phyloP scores from a whole-genome alignment of 2,329 filamentous ascomycete species.

The Catunica adiposa region DNA sequence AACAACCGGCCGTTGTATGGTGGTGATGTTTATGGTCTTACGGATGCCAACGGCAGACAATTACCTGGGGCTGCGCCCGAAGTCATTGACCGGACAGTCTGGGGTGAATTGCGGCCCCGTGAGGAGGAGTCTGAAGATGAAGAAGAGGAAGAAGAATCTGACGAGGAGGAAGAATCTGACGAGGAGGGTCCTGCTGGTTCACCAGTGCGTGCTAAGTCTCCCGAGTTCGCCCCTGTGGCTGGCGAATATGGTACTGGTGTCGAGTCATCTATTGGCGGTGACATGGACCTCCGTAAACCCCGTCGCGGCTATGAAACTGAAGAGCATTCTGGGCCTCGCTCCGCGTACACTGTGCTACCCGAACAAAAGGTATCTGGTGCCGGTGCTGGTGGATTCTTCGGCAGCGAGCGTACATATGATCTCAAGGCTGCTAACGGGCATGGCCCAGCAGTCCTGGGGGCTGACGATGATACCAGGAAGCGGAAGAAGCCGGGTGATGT shows the following conservation, averaged over 20 bases:
- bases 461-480: conserved; percentile 61
- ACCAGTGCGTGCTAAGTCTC: conserved; percentile 62
- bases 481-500: conserved; percentile 94
- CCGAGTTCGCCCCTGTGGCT: conserved; percentile 27
- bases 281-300: conserved; percentile 77
- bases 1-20: conserved; percentile 82
- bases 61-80: conserved; percentile 42
- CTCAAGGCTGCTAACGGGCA: conserved; percentile 36
- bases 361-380: conserved; percentile 30
- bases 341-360: conserved; percentile 76
- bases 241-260: conserved; percentile 57
- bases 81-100: conserved; percentile 70
- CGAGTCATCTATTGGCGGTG: conserved; percentile 62
- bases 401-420: conserved; percentile 86
- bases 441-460: conserved; percentile 58
- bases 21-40: conserved; percentile 82
- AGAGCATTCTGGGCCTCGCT: conserved; percentile 54
- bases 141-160: conserved; percentile 59
- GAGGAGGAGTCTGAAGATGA: conserved; percentile 61
- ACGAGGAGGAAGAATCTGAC: conserved; percentile 47
- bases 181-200: conserved; percentile 32
- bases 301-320: conserved; percentile 78
- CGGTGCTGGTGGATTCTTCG: conserved; percentile 67
- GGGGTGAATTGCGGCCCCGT: conserved; percentile 78
- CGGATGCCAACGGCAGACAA: conserved; percentile 25